These are phyloP conservation scores for Trametes pubescens DNA, from an alignment of 1,284 basidiomycete genomes.

Conservation along the genomic window DNA sequence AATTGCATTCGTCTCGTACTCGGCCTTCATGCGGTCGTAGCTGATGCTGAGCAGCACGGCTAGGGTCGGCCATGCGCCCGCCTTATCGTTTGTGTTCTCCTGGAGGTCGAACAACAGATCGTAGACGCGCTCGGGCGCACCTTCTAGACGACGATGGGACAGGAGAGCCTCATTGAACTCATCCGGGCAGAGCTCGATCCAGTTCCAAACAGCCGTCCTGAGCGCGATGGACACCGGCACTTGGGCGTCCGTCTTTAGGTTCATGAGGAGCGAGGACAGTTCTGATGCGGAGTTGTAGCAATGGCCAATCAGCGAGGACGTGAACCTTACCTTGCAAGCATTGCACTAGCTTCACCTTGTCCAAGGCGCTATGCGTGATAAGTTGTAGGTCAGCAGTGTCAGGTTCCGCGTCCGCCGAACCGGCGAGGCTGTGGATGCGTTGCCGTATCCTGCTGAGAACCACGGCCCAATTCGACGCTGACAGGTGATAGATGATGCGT, in stretches of 20 bases:
- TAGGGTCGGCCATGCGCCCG: constrained; percentile 85
- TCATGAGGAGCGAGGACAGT: constrained; percentile 83
- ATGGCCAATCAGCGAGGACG: constrained; percentile 4
- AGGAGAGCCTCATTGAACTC: constrained; percentile 83
- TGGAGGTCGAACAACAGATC: constrained; percentile 74
- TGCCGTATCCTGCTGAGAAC: constrained; percentile 79
- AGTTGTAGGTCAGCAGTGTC: constrained; percentile 81
- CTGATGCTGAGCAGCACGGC: constrained; percentile 81
- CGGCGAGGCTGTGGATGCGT: constrained; percentile 74
- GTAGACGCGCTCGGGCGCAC: constrained; percentile 84
- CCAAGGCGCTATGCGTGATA: constrained; percentile 76
- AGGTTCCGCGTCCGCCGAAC: constrained; percentile 58
- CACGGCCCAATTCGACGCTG: constrained; percentile 89
- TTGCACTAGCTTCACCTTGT: constrained; percentile 67
- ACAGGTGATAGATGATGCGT: constrained; percentile 87
- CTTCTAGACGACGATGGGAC: constrained; percentile 73
- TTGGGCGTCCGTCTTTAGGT: constrained; percentile 83
- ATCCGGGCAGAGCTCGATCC: constrained; percentile 84
- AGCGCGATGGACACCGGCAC: constrained; percentile 78
- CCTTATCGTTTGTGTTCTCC: constrained; percentile 57
- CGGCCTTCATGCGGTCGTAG: constrained; percentile 74
- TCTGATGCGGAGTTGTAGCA: constrained; percentile 53
- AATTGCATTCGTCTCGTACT: constrained; percentile 53
- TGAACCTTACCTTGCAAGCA: constrained; percentile 65
- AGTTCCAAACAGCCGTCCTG: constrained; percentile 89